These are phyloP conservation scores for Wallacemonas sp. DNA, from an alignment of 208 protist species.

Conservation along the genomic window DNA sequence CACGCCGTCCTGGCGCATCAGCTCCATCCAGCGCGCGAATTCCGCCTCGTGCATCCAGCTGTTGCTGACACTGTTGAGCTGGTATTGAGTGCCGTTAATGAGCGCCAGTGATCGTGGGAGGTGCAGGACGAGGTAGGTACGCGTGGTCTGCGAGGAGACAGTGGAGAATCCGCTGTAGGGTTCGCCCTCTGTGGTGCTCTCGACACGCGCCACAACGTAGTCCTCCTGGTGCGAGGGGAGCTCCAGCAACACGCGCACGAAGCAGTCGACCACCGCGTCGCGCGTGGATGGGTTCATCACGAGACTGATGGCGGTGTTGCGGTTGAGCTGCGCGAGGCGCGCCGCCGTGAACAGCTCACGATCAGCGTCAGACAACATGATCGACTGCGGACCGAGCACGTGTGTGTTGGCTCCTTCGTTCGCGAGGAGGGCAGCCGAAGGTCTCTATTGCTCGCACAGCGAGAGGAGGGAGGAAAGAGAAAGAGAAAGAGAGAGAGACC, in stretches of 20 bases:
- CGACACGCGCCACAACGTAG: slow-evolving; percentile 70
- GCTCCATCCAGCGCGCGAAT: slow-evolving; percentile 60
- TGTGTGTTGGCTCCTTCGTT: neutral
- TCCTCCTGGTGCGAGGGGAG: slow-evolving; percentile 48
- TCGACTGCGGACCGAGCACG: too few species aligned
- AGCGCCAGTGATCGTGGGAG: slow-evolving; percentile 46
- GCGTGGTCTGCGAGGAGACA: slow-evolving; percentile 33
- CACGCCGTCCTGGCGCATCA: slow-evolving; percentile 27
- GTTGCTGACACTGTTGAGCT: slow-evolving; percentile 87
- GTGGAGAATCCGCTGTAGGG: slow-evolving; percentile 73
- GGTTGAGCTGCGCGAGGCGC: slow-evolving; percentile 59
- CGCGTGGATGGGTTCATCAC: slow-evolving; percentile 30
- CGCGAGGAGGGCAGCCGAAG: neutral
- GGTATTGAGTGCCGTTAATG: slow-evolving; percentile 73
- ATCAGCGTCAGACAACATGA: slow-evolving; percentile 45
- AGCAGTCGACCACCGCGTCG: slow-evolving; percentile 37
- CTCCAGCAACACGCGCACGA: slow-evolving; percentile 77
- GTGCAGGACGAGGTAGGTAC: slow-evolving; percentile 49
- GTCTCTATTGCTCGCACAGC: neutral
- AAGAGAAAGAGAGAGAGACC: slow-evolving; percentile 10
- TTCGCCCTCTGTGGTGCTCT: slow-evolving; percentile 39
- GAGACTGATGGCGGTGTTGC: slow-evolving; percentile 67
- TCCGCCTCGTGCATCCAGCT: slow-evolving; percentile 64
- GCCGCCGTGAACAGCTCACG: slow-evolving; percentile 52
- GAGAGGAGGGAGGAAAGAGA: neutral